Base-by-base conservation (phyloP, 1,284 basidiomycete species). In the Puccinia horiana region DNA sequence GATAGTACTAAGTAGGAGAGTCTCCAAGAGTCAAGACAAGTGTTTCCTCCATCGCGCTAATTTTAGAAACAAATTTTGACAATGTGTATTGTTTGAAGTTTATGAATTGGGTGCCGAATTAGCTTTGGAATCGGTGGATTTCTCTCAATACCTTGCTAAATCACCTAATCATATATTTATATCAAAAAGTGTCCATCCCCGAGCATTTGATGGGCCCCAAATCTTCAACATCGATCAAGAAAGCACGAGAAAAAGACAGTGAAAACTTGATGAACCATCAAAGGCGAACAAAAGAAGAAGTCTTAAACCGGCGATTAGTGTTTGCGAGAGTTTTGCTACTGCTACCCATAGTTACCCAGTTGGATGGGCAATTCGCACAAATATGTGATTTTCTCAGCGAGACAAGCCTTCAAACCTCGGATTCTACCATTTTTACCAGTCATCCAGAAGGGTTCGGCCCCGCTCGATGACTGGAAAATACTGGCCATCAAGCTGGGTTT, bases 91-190 rank as follows among this genome's bases (percentile, higher is more conserved):
- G n/a, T n/a, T 52, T 47, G 11, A 18, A 81, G 79, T 81, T 1
- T 81, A 81, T 52, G 79, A 81, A 75, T 35, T 75, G n/a, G 67
- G 70, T 42, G 79, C 79, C 14, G 79, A 81, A 75, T 47, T 81
- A 29, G 56, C 72, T 18, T 26, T 81, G 5, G 79, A 81, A 67
- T 44, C 79, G 37, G 49, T 54, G n/a, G 79, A 81, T 65, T 75
- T 81, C 49, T 40, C 56, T 1, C 70, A 81, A 81, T 26, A 63
- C 42, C 16, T 40, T 81, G 14, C 35, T 81, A 2, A 72, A 44
- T 67, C 58, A 75, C 37, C 54, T 75, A 42, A 75, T 75, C 18
- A n/a, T 75, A 32, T 20, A 61, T 29, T 29, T 56, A 40, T 75
- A 75, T 44, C 32, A 37, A 75, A 75, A 35, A 29, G 47, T 73